Percentiles rank a stretch among this genome's conserved stretches.
Conservation (phyloP, 2,329 filamentous ascomycete genomes). For the Hawksworthiomyces lignivorus region DNA sequence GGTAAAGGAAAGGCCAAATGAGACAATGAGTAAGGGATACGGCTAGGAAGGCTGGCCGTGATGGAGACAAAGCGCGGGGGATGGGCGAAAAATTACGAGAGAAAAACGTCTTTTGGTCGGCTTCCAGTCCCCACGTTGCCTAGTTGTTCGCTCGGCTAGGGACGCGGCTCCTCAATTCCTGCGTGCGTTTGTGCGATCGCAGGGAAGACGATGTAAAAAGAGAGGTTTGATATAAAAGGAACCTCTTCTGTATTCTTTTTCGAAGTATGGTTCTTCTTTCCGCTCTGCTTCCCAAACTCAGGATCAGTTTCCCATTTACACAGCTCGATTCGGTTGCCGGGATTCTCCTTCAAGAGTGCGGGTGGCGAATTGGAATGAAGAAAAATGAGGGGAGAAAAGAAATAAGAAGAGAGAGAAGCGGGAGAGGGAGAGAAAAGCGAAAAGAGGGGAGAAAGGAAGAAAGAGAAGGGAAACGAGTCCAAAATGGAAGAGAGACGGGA, state of each 20-base stretch:
- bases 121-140: slow-evolving; percentile 14
- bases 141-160: slow-evolving; percentile 8
- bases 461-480: neutral
- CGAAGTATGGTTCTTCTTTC: no score
- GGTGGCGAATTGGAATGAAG: no score
- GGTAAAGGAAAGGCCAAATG: neutral
- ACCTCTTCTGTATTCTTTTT: no score
- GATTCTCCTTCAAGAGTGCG: no score
- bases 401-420: neutral
- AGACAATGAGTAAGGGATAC: neutral
- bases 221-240: no score
- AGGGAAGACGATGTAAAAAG: neutral
- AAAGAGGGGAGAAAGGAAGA: slow-evolving; percentile 1
- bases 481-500: neutral
- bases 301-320: no score
- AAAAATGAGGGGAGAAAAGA: neutral
- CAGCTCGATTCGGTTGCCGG: no score
- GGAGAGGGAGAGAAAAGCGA: slow-evolving; percentile 2
- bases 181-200: neutral
- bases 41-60: neutral
- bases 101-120: slow-evolving; percentile 12
- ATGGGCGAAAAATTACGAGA: slow-evolving; percentile 15
- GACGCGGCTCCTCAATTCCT: no score
- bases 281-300: no score
- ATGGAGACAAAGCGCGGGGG: slow-evolving; percentile 10